Conservation (phyloP, 108 stramenopile genomes). For the Skeletonema grethae region DNA sequence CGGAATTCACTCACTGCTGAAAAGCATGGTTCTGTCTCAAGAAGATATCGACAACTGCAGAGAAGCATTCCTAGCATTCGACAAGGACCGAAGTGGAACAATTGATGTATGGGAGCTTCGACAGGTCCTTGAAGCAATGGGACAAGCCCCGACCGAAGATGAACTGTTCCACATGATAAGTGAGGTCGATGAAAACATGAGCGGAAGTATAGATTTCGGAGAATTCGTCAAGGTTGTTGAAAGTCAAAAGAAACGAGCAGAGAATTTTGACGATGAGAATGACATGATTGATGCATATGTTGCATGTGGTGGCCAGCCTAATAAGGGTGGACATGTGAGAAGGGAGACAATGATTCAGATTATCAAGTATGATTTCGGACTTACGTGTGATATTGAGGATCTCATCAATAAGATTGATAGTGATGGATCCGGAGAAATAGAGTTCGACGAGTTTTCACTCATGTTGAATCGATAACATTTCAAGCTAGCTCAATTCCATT, state of each 20-base stretch:
- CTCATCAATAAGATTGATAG: conserved; percentile 80
- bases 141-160: conserved; percentile 91
- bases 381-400: conserved; percentile 87
- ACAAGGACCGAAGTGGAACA: conserved; percentile 83
- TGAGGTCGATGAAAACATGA: conserved; percentile 92
- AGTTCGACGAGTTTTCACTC: conserved; percentile 83
- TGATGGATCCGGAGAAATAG: conserved; percentile 84
- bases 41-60: conserved; percentile 49
- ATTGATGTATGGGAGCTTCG: conserved; percentile 92
- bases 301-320: conserved; percentile 80
- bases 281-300: conserved; percentile 94
- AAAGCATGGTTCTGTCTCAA: background rate
- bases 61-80: conserved; percentile 88
- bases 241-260: conserved; percentile 85
- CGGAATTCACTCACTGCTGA: background rate
- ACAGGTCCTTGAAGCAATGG: conserved; percentile 88
- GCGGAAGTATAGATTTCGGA: conserved; percentile 88
- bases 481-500: too few relatives aligned
- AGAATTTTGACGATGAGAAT: conserved; percentile 80
- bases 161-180: conserved; percentile 87
- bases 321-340: conserved; percentile 66
- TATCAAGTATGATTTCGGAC: conserved; percentile 83
- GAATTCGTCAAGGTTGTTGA: conserved; percentile 93
- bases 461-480: conserved; percentile 52
- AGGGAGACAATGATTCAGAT: conserved; percentile 81